Evolutionary conservation across 2,329 filamentous ascomycete species (phyloP), one percentile per base, ranked within the genome.

Genomic region (Paramyrothecium sp.): DNA sequence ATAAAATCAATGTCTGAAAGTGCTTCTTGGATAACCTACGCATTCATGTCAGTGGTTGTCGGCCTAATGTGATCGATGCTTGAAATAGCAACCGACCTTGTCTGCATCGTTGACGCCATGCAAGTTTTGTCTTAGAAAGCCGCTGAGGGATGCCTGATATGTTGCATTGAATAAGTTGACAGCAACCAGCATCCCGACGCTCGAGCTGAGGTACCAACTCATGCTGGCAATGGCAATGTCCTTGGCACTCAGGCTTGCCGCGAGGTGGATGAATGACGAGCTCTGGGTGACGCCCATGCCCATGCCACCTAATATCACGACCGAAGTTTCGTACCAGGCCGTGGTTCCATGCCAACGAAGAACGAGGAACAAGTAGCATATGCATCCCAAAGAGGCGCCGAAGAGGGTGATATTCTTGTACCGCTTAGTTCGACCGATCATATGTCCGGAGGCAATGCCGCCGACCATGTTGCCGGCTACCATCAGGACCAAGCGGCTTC

Each of bases 131-230:
- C 26, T 21, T 10, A 51, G 8, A 22, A 33, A 51, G 13, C 16
- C 17, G 22, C 23, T 26, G 7, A 51, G 22, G 3, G 49, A 26
- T 22, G 19, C 26, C 7, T 51, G 21, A 22, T 51, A 33, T 11
- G 26, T 51, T 16, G 23, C 49, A 20, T 51, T 51, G 49, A 51
- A 51, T 17, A 51, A 5, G 49, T 51, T 51, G 49, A 51, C 19
- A 21, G 21, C 21, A 21, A 51, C 26, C 22, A 51, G 26, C 49
- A 51, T 51, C 3, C 49, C 49, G 7, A 51, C 49, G 23, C 49
- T 51, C 22, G 19, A 8, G 49, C 49, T 51, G 49, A 51, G 49
- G n/a, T 51, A 51, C 49, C 49, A 51, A 21, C 26, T 51, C 49
- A 51, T 51, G 11, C 49, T 33, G 3, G 49, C 49, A 30, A 51